Evolutionary conservation across 352 stramenopile species (phyloP).

Genomic region (Phytopythium aichiense): DNA sequence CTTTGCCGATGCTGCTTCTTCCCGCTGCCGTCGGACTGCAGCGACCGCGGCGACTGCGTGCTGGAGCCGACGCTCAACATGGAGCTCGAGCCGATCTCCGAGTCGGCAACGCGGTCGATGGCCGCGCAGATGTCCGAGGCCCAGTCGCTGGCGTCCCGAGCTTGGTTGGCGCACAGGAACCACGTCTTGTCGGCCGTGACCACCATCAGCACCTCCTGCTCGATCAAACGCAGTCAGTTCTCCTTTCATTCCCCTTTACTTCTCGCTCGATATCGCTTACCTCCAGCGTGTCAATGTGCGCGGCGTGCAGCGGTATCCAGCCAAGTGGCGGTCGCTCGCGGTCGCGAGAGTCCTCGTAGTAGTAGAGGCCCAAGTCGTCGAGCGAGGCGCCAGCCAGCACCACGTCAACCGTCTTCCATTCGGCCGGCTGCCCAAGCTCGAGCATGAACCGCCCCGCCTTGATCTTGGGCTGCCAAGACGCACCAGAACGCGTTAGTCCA

Average conservation of each 20-base stretch:
- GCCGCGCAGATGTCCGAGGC: conserved; percentile 49
- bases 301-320: conserved; percentile 55
- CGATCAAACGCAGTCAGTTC: neutral
- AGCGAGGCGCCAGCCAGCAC: conserved; percentile 51
- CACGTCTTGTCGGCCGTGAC: conserved; percentile 73
- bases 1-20: conserved; percentile 11
- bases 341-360: conserved; percentile 46
- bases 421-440: conserved; percentile 40
- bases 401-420: conserved; percentile 65
- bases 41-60: neutral
- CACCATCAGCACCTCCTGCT: conserved; percentile 69
- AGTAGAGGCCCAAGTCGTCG: conserved; percentile 62
- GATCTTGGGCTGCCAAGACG: conserved; percentile 40
- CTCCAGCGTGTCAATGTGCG: conserved; percentile 67
- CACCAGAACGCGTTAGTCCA: neutral
- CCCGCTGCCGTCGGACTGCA: neutral
- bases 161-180: conserved; percentile 69
- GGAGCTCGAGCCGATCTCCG: conserved; percentile 10
- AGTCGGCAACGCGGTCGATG: conserved; percentile 42
- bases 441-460: conserved; percentile 53
- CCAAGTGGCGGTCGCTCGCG: conserved; percentile 24
- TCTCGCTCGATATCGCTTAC: neutral
- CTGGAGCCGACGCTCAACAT: neutral
- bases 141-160: conserved; percentile 57
- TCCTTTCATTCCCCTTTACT: neutral